These are phyloP conservation scores for Sclerotinia trifoliorum DNA, from an alignment of 2,329 filamentous ascomycete species.

Conservation along the genomic window DNA sequence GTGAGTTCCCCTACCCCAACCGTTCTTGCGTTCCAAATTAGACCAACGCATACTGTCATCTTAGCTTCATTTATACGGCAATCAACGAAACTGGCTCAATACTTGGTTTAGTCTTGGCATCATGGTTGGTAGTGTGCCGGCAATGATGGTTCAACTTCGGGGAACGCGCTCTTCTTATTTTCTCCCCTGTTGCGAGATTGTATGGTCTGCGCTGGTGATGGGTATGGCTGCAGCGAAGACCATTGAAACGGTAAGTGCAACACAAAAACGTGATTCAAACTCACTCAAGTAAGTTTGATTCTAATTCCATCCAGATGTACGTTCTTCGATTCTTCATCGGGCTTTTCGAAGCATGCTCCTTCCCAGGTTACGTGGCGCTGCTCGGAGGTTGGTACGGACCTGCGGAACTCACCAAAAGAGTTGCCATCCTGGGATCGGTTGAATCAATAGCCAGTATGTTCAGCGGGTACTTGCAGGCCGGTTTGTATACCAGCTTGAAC, in stretches of 20 bases:
- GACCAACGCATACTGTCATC: neutral
- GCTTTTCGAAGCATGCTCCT: slow-evolving; percentile 42
- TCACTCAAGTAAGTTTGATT: neutral
- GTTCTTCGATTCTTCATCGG: slow-evolving; percentile 33
- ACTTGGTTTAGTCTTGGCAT: slow-evolving; percentile 50
- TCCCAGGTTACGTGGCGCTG: slow-evolving; percentile 44
- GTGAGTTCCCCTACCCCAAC: neutral
- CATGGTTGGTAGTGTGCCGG: slow-evolving; percentile 26
- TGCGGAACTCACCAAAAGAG: slow-evolving; percentile 44
- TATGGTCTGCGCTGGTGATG: slow-evolving; percentile 11
- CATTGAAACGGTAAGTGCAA: slow-evolving; percentile 7
- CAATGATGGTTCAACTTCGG: slow-evolving; percentile 25
- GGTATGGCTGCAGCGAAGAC: slow-evolving; percentile 18
- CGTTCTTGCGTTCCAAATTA: too few relatives aligned
- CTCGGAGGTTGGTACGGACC: slow-evolving; percentile 47
- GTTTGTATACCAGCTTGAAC: slow-evolving; percentile 43
- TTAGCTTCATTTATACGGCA: slow-evolving; percentile 47
- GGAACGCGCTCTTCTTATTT: slow-evolving; percentile 30
- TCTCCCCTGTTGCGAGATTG: slow-evolving; percentile 18
- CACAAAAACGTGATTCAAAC: too few relatives aligned
- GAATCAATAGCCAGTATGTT: slow-evolving; percentile 44
- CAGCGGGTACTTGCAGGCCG: slow-evolving; percentile 45
- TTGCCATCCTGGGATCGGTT: slow-evolving; percentile 43
- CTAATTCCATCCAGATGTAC: slow-evolving; percentile 35
- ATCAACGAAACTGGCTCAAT: slow-evolving; percentile 52